A percentile compares a stretch with the other conserved stretches of the same genome.
Evolutionary conservation across 306 rosid species (phyloP).

Genomic region (Elaeagnus macrophylla): DNA sequence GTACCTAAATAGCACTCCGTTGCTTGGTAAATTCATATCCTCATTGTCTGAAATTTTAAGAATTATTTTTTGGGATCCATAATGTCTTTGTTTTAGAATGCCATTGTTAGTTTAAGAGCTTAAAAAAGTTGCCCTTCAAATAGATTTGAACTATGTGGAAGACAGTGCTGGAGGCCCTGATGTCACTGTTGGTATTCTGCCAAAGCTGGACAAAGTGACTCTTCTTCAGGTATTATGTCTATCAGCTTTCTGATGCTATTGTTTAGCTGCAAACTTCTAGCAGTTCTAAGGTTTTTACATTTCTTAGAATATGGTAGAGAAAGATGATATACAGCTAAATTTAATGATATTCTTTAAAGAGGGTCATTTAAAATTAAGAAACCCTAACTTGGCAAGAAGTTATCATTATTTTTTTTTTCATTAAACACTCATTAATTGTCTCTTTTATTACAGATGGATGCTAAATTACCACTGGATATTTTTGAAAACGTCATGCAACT

Average conservation of each 20-base stretch:
- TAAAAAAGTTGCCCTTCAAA: slow-evolving; percentile 14
- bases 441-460: slow-evolving; percentile 60
- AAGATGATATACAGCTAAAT: too few species aligned
- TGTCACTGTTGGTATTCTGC: slow-evolving; percentile 78
- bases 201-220: slow-evolving; percentile 77
- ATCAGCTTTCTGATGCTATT: not conserved
- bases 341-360: too few species aligned
- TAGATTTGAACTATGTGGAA: slow-evolving; percentile 86
- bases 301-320: too few species aligned
- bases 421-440: slow-evolving; percentile 9
- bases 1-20: slow-evolving; percentile 73
- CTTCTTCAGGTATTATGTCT: slow-evolving; percentile 61
- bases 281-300: too few species aligned
- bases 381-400: too few species aligned
- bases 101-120: slow-evolving; percentile 7
- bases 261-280: not conserved
- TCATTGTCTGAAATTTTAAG: slow-evolving; percentile 5
- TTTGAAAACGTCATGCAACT: slow-evolving; percentile 83
- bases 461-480: slow-evolving; percentile 71
- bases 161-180: slow-evolving; percentile 98
- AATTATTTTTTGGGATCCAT: not conserved
- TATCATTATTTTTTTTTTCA: too few species aligned
- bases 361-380: too few species aligned
- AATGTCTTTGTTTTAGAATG: not conserved
- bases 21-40: slow-evolving; percentile 49